Base-by-base conservation (phyloP, 257 asterid species). In the Cynanchum wilfordii region DNA sequence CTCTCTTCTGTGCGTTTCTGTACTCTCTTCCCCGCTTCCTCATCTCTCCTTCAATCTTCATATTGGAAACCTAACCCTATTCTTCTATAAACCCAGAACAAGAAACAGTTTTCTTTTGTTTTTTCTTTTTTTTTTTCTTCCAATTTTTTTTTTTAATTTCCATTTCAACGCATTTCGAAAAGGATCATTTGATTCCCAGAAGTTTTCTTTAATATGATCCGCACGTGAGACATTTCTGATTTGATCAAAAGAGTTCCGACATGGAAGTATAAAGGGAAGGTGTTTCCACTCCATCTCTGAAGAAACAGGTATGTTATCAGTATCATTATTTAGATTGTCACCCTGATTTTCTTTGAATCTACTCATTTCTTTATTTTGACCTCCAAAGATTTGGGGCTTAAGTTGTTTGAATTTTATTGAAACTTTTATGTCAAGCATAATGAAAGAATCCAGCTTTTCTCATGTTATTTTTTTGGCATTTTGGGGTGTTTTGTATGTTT, bases 301-400 rank as follows among this genome's bases (percentile, higher is more conserved):
- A 71, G 77, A 73, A 80, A 77, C 79, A 82, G 87, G 95, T 87
- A 83, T 49, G 88, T 79, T 79, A 40, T 51, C 71, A 44, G 56
- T 52, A 42, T 57, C 64, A 51, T 45, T 22, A 47, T 27, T 62
- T 55, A 27, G 47, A 63, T 70, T 69, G 42, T 70, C 64, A 65
- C 29, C 58, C 5, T 78, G 73, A 33, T 27, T 45, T 22, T 22
- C 22, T 40, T 75, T 19, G 10, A n/a, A 29, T 38, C 42, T 27
- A 13, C 71, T 55, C 50, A 47, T 63, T 64, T 54, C 27, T 10
- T 42, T 13, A 30, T 30, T 7, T 60, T 70, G 72, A 22, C 27
- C 42, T 60, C 29, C 20, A 45, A 54, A 62, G n/a, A 1, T 1
- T 73, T 50, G 16, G 10, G 30, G 33, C 13, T 71, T 64, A 40